phyloP scores from a whole-genome alignment of 2,329 filamentous ascomycete genomes.

The Colletotrichum lupini region DNA sequence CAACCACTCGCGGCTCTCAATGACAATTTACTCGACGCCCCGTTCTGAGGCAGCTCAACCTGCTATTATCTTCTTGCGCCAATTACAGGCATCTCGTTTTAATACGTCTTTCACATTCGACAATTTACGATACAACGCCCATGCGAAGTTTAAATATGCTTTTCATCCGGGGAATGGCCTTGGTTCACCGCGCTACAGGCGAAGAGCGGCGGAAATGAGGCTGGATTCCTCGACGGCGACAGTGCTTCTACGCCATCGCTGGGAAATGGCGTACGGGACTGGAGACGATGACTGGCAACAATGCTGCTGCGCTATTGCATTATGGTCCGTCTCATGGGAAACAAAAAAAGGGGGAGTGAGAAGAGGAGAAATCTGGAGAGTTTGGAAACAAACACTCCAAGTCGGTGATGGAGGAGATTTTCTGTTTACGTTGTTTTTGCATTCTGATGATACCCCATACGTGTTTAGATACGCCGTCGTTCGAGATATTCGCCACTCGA shows the following conservation, averaged over 20 bases:
- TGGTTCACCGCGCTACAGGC: conserved; percentile 15
- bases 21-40: not conserved
- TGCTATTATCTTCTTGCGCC: conserved; percentile 41
- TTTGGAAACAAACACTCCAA: not conserved
- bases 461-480: conserved; percentile 58
- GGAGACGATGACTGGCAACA: conserved; percentile 56
- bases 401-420: conserved; percentile 4
- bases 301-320: conserved; percentile 65
- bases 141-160: conserved; percentile 42
- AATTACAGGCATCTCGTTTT: conserved; percentile 16
- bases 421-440: conserved; percentile 37
- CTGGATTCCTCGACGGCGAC: conserved; percentile 45
- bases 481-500: conserved; percentile 55
- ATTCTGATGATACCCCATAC: conserved; percentile 56
- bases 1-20: conserved; percentile 35
- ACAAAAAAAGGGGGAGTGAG: not conserved
- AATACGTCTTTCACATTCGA: conserved; percentile 30
- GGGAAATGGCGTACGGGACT: conserved; percentile 58
- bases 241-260: conserved; percentile 61
- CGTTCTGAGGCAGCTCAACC: conserved; percentile 49
- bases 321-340: conserved; percentile 34
- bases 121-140: conserved; percentile 24
- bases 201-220: conserved; percentile 34
- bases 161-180: conserved; percentile 41
- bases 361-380: not conserved